Evolutionary conservation across 2,329 filamentous ascomycete species (phyloP).

Genomic region (Aspergillus cejpii): DNA sequence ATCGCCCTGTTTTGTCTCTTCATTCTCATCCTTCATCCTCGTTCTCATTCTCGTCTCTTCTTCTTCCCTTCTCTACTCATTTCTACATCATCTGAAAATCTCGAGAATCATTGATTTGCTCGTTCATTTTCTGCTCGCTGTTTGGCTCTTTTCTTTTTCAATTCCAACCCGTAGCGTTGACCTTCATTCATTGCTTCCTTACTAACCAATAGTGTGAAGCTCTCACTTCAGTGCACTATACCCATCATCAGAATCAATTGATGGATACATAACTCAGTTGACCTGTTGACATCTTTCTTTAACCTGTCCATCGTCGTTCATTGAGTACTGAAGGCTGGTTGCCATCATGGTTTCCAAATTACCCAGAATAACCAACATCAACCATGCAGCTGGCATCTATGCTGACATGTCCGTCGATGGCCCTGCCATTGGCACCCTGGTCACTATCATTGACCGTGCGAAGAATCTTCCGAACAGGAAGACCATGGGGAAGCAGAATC

Average conservation of each 20-base stretch:
- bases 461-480: slow-evolving; percentile 96
- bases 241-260: not conserved
- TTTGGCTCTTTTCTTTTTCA: not conserved
- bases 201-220: not conserved
- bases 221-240: not conserved
- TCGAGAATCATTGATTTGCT: not conserved
- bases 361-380: slow-evolving; percentile 51
- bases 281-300: not conserved
- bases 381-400: slow-evolving; percentile 87
- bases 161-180: not conserved
- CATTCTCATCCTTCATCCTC: slow-evolving; percentile 1
- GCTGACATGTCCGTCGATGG: slow-evolving; percentile 91
- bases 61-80: not conserved
- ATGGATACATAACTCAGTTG: not conserved
- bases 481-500: slow-evolving; percentile 97
- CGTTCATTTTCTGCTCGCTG: not conserved
- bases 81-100: not conserved
- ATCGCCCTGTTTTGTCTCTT: not conserved
- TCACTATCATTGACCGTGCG: slow-evolving; percentile 84
- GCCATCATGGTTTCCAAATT: slow-evolving; percentile 36
- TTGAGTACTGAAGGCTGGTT: not conserved
- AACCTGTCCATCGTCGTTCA: not conserved
- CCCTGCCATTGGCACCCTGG: slow-evolving; percentile 84
- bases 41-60: slow-evolving; percentile 3
- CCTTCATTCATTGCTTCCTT: not conserved